These are phyloP conservation scores for Epicoccum sorghinum DNA, from an alignment of 2,329 filamentous ascomycete species.

Conservation along the genomic window DNA sequence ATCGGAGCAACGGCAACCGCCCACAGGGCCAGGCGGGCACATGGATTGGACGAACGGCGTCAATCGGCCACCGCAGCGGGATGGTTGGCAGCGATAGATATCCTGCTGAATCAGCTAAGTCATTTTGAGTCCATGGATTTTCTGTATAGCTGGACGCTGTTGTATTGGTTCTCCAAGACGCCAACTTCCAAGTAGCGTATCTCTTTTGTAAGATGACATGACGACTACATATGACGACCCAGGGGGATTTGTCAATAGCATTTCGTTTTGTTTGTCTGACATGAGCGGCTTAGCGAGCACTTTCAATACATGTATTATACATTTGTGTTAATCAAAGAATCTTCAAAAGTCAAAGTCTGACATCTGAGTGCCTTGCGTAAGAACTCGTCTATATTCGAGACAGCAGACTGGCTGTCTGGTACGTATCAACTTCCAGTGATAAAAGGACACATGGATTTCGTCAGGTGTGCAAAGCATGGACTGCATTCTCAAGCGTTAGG, in stretches of 20 bases:
- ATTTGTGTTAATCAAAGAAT: neutral
- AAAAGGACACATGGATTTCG: no score
- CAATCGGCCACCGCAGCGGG: constrained; percentile 20
- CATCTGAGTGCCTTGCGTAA: neutral
- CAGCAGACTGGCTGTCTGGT: no score
- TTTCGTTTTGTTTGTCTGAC: neutral
- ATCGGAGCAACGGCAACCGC: constrained; percentile 21
- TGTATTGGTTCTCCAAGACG: neutral
- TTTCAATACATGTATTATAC: constrained; percentile 12
- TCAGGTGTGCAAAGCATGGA: no score
- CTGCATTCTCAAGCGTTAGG: no score
- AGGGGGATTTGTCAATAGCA: constrained; percentile 6
- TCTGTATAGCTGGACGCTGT: neutral
- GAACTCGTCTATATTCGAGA: no score
- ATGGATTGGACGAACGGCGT: constrained; percentile 32
- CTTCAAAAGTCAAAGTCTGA: neutral
- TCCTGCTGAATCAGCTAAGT: neutral
- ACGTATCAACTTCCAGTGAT: no score
- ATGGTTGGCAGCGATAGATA: constrained; percentile 25
- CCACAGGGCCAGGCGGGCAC: constrained; percentile 15
- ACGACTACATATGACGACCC: constrained; percentile 5
- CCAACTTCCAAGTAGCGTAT: constrained; percentile 3
- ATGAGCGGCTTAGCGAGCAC: constrained; percentile 13
- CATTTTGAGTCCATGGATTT: neutral
- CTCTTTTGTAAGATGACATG: constrained; percentile 11